phyloP scores from a whole-genome alignment of 352 stramenopile species.

The Pythium aristosporum region DNA sequence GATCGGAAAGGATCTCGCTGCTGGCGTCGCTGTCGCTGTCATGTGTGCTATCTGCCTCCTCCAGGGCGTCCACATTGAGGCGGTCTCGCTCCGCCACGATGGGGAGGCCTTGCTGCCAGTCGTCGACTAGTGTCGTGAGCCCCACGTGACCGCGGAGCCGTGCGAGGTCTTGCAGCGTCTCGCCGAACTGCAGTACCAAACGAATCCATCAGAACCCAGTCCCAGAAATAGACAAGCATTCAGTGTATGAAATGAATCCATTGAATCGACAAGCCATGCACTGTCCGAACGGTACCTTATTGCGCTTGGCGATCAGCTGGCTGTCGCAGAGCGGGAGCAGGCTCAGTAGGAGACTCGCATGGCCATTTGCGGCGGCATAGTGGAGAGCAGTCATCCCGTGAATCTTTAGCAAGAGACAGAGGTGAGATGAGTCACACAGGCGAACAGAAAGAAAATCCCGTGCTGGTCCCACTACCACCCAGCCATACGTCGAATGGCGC shows the following conservation, averaged over 20 bases:
- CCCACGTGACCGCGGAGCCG: constrained; percentile 30
- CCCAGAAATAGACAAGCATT: neutral
- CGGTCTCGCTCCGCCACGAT: constrained; percentile 20
- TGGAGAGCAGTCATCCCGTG: constrained; percentile 76
- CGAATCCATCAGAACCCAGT: neutral
- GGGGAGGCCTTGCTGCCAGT: constrained; percentile 24
- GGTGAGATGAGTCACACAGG: neutral
- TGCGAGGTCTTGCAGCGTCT: constrained; percentile 53
- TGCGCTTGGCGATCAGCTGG: constrained; percentile 53
- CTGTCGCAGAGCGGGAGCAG: constrained; percentile 62
- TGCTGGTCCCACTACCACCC: neutral
- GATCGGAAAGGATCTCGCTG: neutral
- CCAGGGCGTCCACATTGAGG: neutral
- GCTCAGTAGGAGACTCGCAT: constrained; percentile 60
- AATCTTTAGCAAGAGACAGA: constrained; percentile 29
- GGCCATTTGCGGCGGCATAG: constrained; percentile 56
- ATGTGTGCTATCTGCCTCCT: constrained; percentile 13
- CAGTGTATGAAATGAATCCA: neutral
- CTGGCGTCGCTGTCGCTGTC: constrained; percentile 17
- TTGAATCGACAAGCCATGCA: neutral
- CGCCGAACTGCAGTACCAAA: constrained; percentile 29
- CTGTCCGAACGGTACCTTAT: constrained; percentile 36
- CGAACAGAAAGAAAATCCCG: neutral
- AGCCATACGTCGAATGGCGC: neutral
- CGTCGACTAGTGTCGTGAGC: constrained; percentile 19